Percentiles rank a stretch among this genome's conserved stretches.
Evolutionary conservation across 805 yeast species (phyloP).

Genomic region (Debaryomyces maramus): DNA sequence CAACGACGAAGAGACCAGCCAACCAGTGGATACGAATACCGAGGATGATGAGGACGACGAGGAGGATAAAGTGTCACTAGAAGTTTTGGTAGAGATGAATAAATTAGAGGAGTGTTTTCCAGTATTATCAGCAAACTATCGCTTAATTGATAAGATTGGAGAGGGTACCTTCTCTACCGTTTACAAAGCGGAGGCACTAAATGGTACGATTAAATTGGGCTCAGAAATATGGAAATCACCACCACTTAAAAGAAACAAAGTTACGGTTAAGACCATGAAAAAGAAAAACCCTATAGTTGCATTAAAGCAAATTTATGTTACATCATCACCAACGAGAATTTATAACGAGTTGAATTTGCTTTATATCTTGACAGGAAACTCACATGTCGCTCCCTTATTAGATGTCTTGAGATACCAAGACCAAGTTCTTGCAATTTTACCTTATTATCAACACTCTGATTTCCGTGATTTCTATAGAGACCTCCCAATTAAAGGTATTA

Average conservation of each 20-base stretch:
- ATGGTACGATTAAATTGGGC: conserved; percentile 36
- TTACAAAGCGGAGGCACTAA: conserved; percentile 58
- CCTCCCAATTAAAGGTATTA: conserved; percentile 75
- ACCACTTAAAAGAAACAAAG: conserved; percentile 33
- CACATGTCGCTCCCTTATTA: conserved; percentile 81
- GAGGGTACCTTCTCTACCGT: conserved; percentile 69
- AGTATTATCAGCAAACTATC: conserved; percentile 47
- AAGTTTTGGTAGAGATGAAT: conserved; percentile 58
- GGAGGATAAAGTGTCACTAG: conserved; percentile 52
- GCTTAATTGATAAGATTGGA: conserved; percentile 58
- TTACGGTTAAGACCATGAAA: conserved; percentile 13
- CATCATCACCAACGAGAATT: conserved; percentile 91
- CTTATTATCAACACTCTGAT: conserved; percentile 88
- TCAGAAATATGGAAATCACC: conserved; percentile 48
- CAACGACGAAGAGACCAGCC: background rate
- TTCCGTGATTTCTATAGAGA: conserved; percentile 84
- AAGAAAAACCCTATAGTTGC: conserved; percentile 65
- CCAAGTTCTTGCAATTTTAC: conserved; percentile 90
- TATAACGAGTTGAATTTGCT: conserved; percentile 82
- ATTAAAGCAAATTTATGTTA: conserved; percentile 87
- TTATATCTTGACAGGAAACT: conserved; percentile 64
- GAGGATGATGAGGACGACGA: conserved; percentile 7
- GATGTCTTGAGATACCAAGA: conserved; percentile 87
- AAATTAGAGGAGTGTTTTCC: conserved; percentile 56
- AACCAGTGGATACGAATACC: background rate